Conservation (phyloP, 2,329 filamentous ascomycete species). For the Neonectria punicea region DNA sequence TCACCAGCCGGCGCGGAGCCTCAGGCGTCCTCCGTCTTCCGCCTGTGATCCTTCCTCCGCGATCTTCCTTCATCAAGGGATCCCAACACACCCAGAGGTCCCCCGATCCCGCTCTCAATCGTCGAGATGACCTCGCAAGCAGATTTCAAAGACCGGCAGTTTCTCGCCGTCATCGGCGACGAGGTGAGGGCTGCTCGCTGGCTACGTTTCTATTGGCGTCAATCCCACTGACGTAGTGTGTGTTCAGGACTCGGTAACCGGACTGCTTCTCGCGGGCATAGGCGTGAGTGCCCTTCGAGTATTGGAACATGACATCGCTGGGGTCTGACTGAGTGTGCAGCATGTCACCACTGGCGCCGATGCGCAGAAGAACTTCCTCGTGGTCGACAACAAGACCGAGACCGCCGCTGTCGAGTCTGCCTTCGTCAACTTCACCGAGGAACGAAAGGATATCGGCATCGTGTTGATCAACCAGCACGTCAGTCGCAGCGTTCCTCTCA, state of each 20-base stretch:
- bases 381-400: slow-evolving; percentile 95
- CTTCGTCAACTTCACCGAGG: slow-evolving; percentile 87
- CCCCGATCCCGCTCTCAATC: slow-evolving; percentile 9
- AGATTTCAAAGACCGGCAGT: slow-evolving; percentile 86
- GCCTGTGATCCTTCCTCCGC: slow-evolving; percentile 26
- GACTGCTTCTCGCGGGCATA: slow-evolving; percentile 92
- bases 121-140: slow-evolving; percentile 61
- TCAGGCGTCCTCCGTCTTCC: slow-evolving; percentile 34
- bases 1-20: slow-evolving; percentile 34
- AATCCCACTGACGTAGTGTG: slow-evolving; percentile 41
- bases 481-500: slow-evolving; percentile 44
- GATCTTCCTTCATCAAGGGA: slow-evolving; percentile 31
- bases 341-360: slow-evolving; percentile 91
- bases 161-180: slow-evolving; percentile 97
- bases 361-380: slow-evolving; percentile 96
- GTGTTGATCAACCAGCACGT: slow-evolving; percentile 98
- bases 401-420: slow-evolving; percentile 86
- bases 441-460: slow-evolving; percentile 97
- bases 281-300: slow-evolving; percentile 69
- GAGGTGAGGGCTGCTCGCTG: slow-evolving; percentile 68
- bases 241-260: slow-evolving; percentile 90
- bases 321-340: slow-evolving; percentile 56
- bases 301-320: neutral
- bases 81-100: slow-evolving; percentile 19
- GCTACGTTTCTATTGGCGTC: slow-evolving; percentile 1